Base-by-base conservation (phyloP, 176 grass and related monocot genomes). In the Musa beccarii region DNA sequence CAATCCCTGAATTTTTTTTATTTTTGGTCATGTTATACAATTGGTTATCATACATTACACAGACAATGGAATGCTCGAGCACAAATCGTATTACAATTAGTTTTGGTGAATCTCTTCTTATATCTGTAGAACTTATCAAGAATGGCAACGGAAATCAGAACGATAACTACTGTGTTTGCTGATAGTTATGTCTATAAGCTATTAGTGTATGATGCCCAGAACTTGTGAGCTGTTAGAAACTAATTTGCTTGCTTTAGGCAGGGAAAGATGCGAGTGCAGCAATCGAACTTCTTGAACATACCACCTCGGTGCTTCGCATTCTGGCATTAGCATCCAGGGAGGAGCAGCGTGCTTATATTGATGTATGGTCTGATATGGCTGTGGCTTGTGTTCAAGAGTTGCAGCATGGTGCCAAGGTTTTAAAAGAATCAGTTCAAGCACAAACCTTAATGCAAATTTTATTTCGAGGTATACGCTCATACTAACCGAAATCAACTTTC, bases 221-320 rank as follows among this genome's bases (percentile, higher is more conserved):
- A 21, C 20, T 6, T 10, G 6, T 22, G 10, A 13, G 20, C 13
- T 65, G n/a, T 26, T n/a, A 8, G 9, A 11, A 70, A 70, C 43
- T 57, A 43, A 22, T 53, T 80, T 76, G 53, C 66, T 7, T 68
- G 69, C 66, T 73, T 14, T 53, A 92, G 90, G 90, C 70, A 78
- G 59, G 16, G 43, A 75, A 82, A 52, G 77, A 80, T 1, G 15
- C 54, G 7, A 71, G 49, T 75, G 56, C 83, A 52, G 81, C 81
- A 72, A 64, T 89, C 72, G 76, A 86, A 84, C 86, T 89, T 71
- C 86, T 82, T 54, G 76, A 82, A 76, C 84, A 86, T 25, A 80
- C 81, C 28, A 66, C 83, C 21, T 86, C 81, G 66, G 80, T 61
- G 63, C 76, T 92, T 7, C 43, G 10, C 64, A 68, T 29, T 50